Conservation (phyloP, 2,329 filamentous ascomycete genomes). For the Beauveria sp. region DNA sequence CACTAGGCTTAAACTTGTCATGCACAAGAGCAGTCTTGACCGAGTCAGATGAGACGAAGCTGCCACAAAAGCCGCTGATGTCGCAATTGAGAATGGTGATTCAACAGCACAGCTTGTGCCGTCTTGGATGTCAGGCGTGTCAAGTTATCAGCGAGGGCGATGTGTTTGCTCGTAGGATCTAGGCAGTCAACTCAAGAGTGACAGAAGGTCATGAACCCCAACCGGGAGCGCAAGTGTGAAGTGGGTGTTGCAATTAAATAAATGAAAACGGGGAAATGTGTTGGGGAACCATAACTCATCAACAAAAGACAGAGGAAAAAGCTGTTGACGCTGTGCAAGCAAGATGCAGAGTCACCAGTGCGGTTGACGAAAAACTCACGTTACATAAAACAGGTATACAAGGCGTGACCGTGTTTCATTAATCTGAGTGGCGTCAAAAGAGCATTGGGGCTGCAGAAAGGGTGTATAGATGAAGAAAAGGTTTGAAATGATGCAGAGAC, state of each 20-base stretch:
- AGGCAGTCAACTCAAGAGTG: not conserved
- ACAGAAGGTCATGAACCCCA: not conserved
- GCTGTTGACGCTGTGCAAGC: not conserved
- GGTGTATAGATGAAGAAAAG: not conserved
- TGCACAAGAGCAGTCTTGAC: not conserved
- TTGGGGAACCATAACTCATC: not conserved
- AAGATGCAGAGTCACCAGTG: not conserved
- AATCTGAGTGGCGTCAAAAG: not conserved
- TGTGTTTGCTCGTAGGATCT: not conserved
- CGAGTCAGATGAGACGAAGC: not conserved
- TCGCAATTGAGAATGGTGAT: not conserved
- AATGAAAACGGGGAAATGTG: not conserved
- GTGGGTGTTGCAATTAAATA: not conserved
- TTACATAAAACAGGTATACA: constrained; percentile 5
- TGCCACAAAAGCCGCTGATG: not conserved
- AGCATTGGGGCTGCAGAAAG: not conserved
- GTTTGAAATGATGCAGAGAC: not conserved
- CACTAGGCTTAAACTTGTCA: constrained; percentile 1
- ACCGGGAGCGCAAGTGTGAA: not conserved
- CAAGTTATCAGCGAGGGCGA: not conserved
- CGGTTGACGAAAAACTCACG: constrained; percentile 5
- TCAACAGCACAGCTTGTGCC: not conserved
- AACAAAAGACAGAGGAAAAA: not conserved
- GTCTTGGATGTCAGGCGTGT: not conserved
- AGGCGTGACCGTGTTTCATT: constrained; percentile 2